Evolutionary conservation across 768 basidiomycete genomes (phyloP).

Genomic region (Lentinula sp.): DNA sequence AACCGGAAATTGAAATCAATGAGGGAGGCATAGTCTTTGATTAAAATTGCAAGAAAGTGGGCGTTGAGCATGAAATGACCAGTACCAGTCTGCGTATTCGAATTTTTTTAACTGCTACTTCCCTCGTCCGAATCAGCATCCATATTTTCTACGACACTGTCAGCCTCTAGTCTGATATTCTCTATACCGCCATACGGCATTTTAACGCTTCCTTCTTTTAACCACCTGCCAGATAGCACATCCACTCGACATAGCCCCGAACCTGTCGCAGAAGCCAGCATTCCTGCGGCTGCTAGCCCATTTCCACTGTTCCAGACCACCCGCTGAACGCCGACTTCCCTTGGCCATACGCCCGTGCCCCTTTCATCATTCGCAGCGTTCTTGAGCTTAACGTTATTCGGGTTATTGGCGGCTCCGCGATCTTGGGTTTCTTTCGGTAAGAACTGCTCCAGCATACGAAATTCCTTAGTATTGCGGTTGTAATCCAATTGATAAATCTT

Average conservation of each 20-base stretch:
- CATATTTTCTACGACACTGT: slow-evolving; percentile 28
- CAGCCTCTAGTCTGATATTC: slow-evolving; percentile 56
- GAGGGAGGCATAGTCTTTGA: slow-evolving; percentile 5
- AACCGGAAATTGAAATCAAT: too few relatives aligned
- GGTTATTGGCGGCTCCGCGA: slow-evolving; percentile 30
- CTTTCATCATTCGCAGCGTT: slow-evolving; percentile 20
- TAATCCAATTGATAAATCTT: slow-evolving; percentile 87
- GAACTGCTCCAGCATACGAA: slow-evolving; percentile 85
- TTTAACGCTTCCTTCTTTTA: slow-evolving; percentile 36
- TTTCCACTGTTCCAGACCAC: slow-evolving; percentile 66
- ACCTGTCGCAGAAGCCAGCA: slow-evolving; percentile 57
- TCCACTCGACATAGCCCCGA: slow-evolving; percentile 87
- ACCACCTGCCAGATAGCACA: slow-evolving; percentile 70
- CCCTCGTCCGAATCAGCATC: slow-evolving; percentile 28
- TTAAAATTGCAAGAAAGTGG: neutral
- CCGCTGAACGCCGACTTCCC: slow-evolving; percentile 70
- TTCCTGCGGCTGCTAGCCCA: slow-evolving; percentile 19
- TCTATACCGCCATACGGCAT: slow-evolving; percentile 61
- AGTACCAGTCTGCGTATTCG: neutral
- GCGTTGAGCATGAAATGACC: too few relatives aligned
- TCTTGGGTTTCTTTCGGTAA: slow-evolving; percentile 64
- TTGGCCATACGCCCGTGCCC: slow-evolving; percentile 71
- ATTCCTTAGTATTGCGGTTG: slow-evolving; percentile 66
- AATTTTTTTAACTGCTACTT: slow-evolving; percentile 5
- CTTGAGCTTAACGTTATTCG: slow-evolving; percentile 26